These are phyloP conservation scores for Colletotrichum salicis DNA, from an alignment of 2,329 filamentous ascomycete genomes.

Conservation along the genomic window DNA sequence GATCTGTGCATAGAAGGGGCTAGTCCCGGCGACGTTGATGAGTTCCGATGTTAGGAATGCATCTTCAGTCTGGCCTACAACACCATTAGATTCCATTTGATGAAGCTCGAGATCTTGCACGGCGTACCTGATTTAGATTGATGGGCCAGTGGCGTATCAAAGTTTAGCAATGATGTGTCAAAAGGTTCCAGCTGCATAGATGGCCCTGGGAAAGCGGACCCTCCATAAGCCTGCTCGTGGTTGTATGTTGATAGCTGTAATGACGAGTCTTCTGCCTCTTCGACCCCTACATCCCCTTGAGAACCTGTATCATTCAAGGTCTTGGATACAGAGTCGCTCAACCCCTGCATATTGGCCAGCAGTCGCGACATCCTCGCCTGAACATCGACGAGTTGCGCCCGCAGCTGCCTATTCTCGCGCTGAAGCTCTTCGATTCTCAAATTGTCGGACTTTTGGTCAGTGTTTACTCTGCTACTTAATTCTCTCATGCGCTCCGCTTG, in stretches of 20 bases:
- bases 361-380: slow-evolving; percentile 41
- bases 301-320: slow-evolving; percentile 38
- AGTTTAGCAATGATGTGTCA: background rate
- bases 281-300: background rate
- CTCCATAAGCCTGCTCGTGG: background rate
- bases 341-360: slow-evolving; percentile 39
- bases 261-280: background rate
- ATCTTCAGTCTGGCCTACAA: background rate
- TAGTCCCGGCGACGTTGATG: slow-evolving; percentile 25
- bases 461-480: slow-evolving; percentile 39
- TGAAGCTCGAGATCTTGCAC: fast-evolving
- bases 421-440: slow-evolving; percentile 41
- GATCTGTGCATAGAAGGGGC: slow-evolving; percentile 40
- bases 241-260: background rate
- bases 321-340: slow-evolving; percentile 40
- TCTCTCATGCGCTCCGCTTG: slow-evolving; percentile 44
- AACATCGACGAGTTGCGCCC: slow-evolving; percentile 44
- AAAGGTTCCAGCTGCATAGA: background rate
- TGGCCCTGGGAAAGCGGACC: background rate
- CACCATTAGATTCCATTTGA: background rate
- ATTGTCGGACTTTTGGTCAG: slow-evolving; percentile 38
- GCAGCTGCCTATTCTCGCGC: slow-evolving; percentile 40
- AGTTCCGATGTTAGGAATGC: background rate
- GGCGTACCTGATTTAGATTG: background rate
- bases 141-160: background rate